Evolutionary conservation across 208 protist genomes (phyloP).

Genomic region (Trypanosoma caninum): DNA sequence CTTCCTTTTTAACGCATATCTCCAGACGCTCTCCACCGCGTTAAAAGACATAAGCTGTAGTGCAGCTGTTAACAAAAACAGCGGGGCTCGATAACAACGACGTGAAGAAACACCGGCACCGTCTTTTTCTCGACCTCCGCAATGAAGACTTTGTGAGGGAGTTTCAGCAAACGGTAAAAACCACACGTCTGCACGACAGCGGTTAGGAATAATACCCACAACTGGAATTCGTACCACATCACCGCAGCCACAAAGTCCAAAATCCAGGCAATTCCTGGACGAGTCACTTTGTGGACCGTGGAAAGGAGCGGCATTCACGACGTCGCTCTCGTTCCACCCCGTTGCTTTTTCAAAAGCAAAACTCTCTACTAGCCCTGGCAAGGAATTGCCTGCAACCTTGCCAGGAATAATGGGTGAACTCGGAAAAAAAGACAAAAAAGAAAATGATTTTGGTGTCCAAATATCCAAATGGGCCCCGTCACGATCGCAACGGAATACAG

Average conservation of each 20-base stretch:
- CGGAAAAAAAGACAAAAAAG: not conserved
- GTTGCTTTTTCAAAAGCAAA: not conserved
- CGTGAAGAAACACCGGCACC: not conserved
- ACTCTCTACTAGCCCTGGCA: not conserved
- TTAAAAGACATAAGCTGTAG: conserved; percentile 83
- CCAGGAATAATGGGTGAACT: not conserved
- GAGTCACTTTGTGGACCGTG: not conserved
- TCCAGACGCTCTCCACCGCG: conserved; percentile 45
- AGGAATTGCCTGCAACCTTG: too few relatives aligned
- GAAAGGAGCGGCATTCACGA: not conserved
- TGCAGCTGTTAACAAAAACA: conserved; percentile 70
- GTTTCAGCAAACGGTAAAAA: conserved; percentile 39
- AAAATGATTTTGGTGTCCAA: conserved; percentile 28
- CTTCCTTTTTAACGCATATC: conserved; percentile 1
- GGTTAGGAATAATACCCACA: conserved; percentile 57
- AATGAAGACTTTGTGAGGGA: not conserved
- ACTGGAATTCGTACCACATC: conserved; percentile 17
- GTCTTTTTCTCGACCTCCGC: conserved; percentile 5
- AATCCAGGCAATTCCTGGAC: too few relatives aligned
- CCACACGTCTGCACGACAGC: conserved; percentile 80
- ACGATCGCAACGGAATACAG: conserved; percentile 66
- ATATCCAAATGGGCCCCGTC: conserved; percentile 63
- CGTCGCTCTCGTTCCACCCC: not conserved
- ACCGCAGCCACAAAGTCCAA: too few relatives aligned
- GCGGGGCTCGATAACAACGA: conserved; percentile 49